These are phyloP conservation scores for Balakata baccata DNA, from an alignment of 345 rosid genomes.

Conservation along the genomic window DNA sequence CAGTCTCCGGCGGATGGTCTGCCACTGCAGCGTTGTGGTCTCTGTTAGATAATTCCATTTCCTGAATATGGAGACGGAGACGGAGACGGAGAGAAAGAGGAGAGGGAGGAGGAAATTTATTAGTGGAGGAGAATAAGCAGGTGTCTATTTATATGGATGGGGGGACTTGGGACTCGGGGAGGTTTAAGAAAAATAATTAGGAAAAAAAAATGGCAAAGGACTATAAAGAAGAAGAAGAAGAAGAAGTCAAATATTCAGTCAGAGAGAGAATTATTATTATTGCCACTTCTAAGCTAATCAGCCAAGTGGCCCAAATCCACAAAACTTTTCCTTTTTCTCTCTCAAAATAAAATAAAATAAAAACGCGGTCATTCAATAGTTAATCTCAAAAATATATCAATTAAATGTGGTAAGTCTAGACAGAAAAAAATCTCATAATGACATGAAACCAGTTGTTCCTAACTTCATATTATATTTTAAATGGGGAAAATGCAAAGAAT, in stretches of 20 bases:
- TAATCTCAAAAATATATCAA: too few species aligned
- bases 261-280: background rate
- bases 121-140: background rate
- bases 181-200: background rate
- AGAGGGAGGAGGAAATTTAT: background rate
- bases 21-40: background rate
- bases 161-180: background rate
- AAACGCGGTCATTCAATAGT: too few species aligned
- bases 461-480: too few species aligned
- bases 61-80: too few species aligned
- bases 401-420: too few species aligned
- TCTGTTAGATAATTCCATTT: constrained; percentile 3
- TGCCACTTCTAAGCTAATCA: too few species aligned
- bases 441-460: too few species aligned
- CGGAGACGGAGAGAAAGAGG: background rate
- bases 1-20: background rate
- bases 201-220: background rate
- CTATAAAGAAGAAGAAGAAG: background rate
- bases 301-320: too few species aligned
- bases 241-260: constrained; percentile 25
- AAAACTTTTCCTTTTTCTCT: too few species aligned
- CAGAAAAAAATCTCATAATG: too few species aligned
- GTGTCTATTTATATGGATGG: background rate
- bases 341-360: too few species aligned
- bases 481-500: too few species aligned